Percentiles rank a stretch among this genome's conserved stretches.
Evolutionary conservation across 495 filamentous ascomycete species (phyloP).

Genomic region (Penicillium goetzii): DNA sequence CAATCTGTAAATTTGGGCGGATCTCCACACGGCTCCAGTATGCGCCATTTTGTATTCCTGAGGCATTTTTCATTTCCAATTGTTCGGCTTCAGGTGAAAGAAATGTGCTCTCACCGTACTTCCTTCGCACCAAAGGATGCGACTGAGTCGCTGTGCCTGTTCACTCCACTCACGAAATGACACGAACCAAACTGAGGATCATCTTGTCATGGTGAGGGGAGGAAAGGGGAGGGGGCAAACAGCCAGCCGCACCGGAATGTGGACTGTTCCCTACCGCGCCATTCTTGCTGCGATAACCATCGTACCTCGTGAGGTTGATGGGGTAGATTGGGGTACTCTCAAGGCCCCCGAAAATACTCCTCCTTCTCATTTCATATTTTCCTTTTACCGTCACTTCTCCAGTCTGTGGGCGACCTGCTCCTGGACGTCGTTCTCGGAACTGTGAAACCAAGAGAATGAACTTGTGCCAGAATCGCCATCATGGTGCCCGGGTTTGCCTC

Average conservation of each 20-base stretch:
- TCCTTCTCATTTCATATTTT: not conserved
- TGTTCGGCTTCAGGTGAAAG: conserved; percentile 11
- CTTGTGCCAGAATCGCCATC: not conserved
- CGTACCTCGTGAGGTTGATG: not conserved
- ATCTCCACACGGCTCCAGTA: conserved; percentile 22
- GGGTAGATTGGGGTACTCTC: not conserved
- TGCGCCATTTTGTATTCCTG: conserved; percentile 36
- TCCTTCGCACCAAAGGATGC: not conserved
- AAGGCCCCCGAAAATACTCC: not conserved
- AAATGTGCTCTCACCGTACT: not conserved
- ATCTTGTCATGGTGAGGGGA: not conserved
- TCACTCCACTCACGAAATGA: not conserved
- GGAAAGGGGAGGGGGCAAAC: not conserved
- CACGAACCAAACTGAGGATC: not conserved
- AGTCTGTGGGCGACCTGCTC: not conserved
- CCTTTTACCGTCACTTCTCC: not conserved
- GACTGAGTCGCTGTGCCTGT: not conserved
- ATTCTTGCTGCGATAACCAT: not conserved
- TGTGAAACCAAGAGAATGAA: not conserved
- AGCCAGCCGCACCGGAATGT: conserved; percentile 4
- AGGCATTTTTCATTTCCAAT: conserved; percentile 36
- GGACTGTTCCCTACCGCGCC: not conserved
- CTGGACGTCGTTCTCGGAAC: not conserved
- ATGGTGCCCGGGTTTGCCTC: not conserved
- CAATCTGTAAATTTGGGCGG: conserved; percentile 12